Percentiles rank a stretch among this genome's conserved stretches.
Evolutionary conservation across 257 asterid genomes (phyloP).

Genomic region (Scutellaria minor): DNA sequence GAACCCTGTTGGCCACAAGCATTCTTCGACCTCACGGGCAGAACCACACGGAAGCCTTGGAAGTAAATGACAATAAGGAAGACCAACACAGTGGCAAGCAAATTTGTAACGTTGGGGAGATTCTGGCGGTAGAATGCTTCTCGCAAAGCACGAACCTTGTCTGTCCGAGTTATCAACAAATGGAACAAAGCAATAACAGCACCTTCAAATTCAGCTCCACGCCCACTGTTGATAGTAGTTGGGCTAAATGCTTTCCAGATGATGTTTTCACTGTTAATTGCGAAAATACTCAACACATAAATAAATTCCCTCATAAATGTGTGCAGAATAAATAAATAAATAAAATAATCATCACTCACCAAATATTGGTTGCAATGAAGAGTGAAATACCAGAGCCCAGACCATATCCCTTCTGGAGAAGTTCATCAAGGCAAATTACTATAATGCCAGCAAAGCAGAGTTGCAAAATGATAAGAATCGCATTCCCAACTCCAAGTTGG

Average conservation of each 20-base stretch:
- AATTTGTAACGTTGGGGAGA: constrained; percentile 82
- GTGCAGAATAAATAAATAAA: background rate
- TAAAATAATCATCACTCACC: constrained; percentile 47
- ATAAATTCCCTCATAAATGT: background rate
- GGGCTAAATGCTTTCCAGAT: constrained; percentile 93
- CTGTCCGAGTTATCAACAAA: constrained; percentile 74
- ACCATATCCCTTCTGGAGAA: constrained; percentile 87
- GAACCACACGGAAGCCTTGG: constrained; percentile 90
- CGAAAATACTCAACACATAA: constrained; percentile 13
- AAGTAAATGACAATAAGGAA: constrained; percentile 84
- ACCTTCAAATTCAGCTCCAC: constrained; percentile 91
- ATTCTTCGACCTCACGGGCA: constrained; percentile 88
- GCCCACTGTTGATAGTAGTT: constrained; percentile 81
- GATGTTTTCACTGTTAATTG: constrained; percentile 66
- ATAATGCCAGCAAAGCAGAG: constrained; percentile 91
- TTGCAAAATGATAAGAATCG: constrained; percentile 75
- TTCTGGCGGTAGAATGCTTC: constrained; percentile 92
- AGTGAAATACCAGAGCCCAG: constrained; percentile 85
- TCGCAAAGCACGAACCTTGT: constrained; percentile 78
- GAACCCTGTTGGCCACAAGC: constrained; percentile 92
- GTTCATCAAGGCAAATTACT: constrained; percentile 83
- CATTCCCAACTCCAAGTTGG: constrained; percentile 87
- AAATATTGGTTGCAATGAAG: constrained; percentile 82
- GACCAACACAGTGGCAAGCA: constrained; percentile 84
- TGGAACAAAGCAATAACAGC: constrained; percentile 88